phyloP scores from a whole-genome alignment of 140 eudicot genomes.

The Anethum foeniculum region DNA sequence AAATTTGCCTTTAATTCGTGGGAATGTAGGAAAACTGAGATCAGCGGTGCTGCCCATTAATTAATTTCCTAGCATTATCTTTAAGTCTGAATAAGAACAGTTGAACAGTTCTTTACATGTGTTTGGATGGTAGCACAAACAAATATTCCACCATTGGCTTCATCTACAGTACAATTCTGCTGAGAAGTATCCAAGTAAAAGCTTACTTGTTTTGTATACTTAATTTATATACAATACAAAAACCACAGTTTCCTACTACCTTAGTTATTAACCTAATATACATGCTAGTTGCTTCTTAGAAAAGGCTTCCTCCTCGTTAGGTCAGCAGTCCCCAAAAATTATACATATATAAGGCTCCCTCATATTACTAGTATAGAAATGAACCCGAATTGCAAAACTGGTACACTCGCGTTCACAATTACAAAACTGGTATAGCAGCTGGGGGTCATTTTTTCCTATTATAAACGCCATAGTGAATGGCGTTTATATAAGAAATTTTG shows the following conservation, averaged over 20 bases:
- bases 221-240: neutral
- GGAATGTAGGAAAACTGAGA: slow-evolving; percentile 5
- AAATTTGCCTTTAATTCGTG: neutral
- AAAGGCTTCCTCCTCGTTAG: neutral
- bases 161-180: slow-evolving; percentile 9
- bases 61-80: slow-evolving; percentile 7
- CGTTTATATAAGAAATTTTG: no score
- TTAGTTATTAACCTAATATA: neutral
- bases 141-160: slow-evolving; percentile 12
- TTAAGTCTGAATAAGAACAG: neutral
- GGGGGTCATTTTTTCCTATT: no score
- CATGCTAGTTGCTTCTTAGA: slow-evolving; percentile 3
- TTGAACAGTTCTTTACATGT: neutral
- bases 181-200: slow-evolving; percentile 15
- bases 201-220: neutral
- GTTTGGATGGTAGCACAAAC: slow-evolving; percentile 10
- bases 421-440: no score
- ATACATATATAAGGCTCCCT: no score
- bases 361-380: no score
- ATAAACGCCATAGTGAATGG: no score
- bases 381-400: no score
- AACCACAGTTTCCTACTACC: neutral
- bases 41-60: slow-evolving; percentile 13
- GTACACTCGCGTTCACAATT: no score
- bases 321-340: neutral